Conservation (phyloP, 2,329 filamentous ascomycete genomes). For the Fusarium lateritium region DNA sequence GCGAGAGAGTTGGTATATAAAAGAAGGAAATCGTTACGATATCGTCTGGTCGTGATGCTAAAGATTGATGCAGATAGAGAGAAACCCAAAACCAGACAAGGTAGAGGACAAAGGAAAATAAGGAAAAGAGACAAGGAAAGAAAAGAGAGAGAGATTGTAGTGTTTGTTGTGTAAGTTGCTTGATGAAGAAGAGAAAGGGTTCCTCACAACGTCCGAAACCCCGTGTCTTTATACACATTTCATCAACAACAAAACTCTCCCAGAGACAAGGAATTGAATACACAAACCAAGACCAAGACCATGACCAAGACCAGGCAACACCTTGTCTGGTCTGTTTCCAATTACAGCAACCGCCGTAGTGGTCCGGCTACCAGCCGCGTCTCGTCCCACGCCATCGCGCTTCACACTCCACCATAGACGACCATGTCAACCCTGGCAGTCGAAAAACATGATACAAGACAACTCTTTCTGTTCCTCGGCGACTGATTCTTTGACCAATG, state of each 20-base stretch:
- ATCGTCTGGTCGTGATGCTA: slow-evolving; percentile 36
- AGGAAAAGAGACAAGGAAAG: slow-evolving; percentile 47
- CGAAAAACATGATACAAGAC: slow-evolving; percentile 28
- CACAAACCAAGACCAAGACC: background rate
- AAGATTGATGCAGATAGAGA: slow-evolving; percentile 35
- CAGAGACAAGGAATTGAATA: slow-evolving; percentile 6
- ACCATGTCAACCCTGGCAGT: slow-evolving; percentile 14
- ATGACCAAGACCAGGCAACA: slow-evolving; percentile 5
- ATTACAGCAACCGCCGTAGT: slow-evolving; percentile 46
- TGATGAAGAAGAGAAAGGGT: slow-evolving; percentile 41
- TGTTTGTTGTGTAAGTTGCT: slow-evolving; percentile 44
- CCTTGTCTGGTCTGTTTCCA: slow-evolving; percentile 47
- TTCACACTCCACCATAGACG: slow-evolving; percentile 22
- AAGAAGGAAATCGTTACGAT: slow-evolving; percentile 25
- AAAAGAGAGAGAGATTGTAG: slow-evolving; percentile 35
- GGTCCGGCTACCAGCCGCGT: slow-evolving; percentile 30
- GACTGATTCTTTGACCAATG: slow-evolving; percentile 23
- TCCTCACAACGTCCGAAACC: slow-evolving; percentile 19
- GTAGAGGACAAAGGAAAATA: slow-evolving; percentile 48
- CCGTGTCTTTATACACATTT: slow-evolving; percentile 46
- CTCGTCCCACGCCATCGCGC: slow-evolving; percentile 28
- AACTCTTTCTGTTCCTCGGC: slow-evolving; percentile 16
- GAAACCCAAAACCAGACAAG: slow-evolving; percentile 41
- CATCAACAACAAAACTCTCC: slow-evolving; percentile 19
- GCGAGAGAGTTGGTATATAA: slow-evolving; percentile 29